Conservation (phyloP, 257 asterid species). For the Capsicum pubescens region DNA sequence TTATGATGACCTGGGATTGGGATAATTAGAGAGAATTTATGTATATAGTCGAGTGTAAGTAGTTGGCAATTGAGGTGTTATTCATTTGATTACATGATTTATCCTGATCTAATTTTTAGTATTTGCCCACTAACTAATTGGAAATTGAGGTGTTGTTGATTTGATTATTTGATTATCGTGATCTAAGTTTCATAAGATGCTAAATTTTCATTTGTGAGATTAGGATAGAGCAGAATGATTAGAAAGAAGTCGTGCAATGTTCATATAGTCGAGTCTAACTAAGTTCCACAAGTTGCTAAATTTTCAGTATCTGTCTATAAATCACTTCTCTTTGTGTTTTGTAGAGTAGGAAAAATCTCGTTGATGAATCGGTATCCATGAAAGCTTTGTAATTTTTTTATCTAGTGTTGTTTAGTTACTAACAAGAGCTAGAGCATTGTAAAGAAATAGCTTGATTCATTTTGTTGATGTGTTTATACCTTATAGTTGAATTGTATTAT, state of each 20-base stretch:
- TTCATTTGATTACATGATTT: no score
- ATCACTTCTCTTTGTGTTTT: slow-evolving; percentile 37
- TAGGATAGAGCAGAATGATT: no score
- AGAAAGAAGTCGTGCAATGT: no score
- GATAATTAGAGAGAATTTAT: not conserved
- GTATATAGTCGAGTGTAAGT: not conserved
- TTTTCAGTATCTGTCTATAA: not conserved
- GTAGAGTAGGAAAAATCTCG: slow-evolving; percentile 99
- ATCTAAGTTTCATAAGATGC: no score
- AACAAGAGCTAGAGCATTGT: not conserved
- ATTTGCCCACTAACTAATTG: not conserved
- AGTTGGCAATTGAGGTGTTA: not conserved
- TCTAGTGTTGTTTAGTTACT: not conserved
- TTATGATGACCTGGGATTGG: not conserved
- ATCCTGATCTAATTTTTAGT: no score
- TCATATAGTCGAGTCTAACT: not conserved
- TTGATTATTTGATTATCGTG: no score
- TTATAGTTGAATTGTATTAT: not conserved
- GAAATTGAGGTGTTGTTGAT: not conserved
- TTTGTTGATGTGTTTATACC: slow-evolving; percentile 23
- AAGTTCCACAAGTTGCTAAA: not conserved
- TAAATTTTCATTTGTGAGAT: no score
- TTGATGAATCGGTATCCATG: slow-evolving; percentile 98
- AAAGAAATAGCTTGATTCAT: slow-evolving; percentile 3
- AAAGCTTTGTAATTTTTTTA: slow-evolving; percentile 10